phyloP scores from a whole-genome alignment of 2,329 filamentous ascomycete species.

The Cladorrhinum sp. region DNA sequence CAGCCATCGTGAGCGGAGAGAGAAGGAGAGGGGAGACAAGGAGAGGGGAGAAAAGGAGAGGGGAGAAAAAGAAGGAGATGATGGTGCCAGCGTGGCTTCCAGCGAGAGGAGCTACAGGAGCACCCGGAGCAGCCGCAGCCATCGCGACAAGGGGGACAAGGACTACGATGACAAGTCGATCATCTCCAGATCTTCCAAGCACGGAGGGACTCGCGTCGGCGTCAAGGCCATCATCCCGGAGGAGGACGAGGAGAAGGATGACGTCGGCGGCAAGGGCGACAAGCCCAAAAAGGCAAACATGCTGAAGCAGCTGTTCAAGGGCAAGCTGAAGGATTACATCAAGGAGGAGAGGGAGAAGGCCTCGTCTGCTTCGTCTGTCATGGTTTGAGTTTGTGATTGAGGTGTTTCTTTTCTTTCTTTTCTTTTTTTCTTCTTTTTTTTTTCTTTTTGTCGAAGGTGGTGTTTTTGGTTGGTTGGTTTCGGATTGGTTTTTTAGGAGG shows the following conservation, averaged over 20 bases:
- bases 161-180: slow-evolving; percentile 10
- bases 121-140: slow-evolving; percentile 28
- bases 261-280: slow-evolving; percentile 38
- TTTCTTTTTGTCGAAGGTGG: not conserved
- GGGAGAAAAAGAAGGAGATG: slow-evolving; percentile 8
- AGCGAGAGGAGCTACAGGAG: slow-evolving; percentile 40
- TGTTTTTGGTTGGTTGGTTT: too few species aligned
- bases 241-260: slow-evolving; percentile 29
- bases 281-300: slow-evolving; percentile 50
- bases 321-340: slow-evolving; percentile 44
- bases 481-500: too few species aligned
- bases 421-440: not conserved
- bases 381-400: slow-evolving; percentile 14
- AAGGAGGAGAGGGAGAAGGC: slow-evolving; percentile 38
- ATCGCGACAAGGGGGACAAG: slow-evolving; percentile 1
- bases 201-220: slow-evolving; percentile 30
- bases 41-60: not conserved
- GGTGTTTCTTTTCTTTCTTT: not conserved
- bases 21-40: not conserved
- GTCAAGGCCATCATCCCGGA: slow-evolving; percentile 37
- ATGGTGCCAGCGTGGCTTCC: slow-evolving; percentile 27
- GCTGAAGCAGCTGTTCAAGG: slow-evolving; percentile 58
- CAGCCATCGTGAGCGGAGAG: not conserved
- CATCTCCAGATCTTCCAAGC: slow-evolving; percentile 34
- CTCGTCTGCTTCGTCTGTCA: slow-evolving; percentile 17